Evolutionary conservation across 1,139 yeast genomes (phyloP).

Genomic region (Candida sp.): DNA sequence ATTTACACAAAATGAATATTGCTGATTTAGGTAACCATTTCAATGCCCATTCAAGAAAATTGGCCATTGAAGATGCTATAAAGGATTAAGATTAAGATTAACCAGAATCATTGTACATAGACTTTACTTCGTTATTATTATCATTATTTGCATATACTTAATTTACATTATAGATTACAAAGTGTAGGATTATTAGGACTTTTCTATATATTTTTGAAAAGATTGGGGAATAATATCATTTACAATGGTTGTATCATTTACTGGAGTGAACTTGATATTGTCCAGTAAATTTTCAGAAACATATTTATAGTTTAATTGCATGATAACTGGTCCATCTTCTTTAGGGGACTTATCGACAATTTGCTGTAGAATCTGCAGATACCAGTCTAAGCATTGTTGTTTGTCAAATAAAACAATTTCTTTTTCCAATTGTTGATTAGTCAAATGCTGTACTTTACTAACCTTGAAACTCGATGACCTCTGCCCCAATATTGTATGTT

Average conservation of each 20-base stretch:
- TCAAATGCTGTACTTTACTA: constrained; percentile 15
- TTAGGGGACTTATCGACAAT: not conserved
- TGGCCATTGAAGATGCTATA: constrained; percentile 66
- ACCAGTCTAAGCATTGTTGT: constrained; percentile 12
- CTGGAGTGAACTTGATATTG: constrained; percentile 3
- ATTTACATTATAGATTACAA: not conserved
- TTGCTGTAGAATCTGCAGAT: not conserved
- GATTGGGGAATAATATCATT: constrained; percentile 12
- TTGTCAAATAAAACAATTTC: constrained; percentile 15
- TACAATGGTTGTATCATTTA: not conserved
- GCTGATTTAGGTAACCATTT: constrained; percentile 55
- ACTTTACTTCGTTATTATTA: not conserved
- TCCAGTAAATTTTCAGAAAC: constrained; percentile 8
- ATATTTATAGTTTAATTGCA: constrained; percentile 6
- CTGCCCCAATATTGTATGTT: constrained; percentile 17
- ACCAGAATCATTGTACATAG: not conserved
- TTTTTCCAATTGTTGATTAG: constrained; percentile 12
- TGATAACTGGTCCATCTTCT: constrained; percentile 4
- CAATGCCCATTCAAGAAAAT: constrained; percentile 68
- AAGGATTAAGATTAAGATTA: constrained; percentile 10
- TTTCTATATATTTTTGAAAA: constrained; percentile 13
- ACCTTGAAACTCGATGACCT: constrained; percentile 15
- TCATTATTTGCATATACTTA: constrained; percentile 1
- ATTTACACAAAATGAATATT: constrained; percentile 55
- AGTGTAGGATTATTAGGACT: constrained; percentile 1